Evolutionary conservation across 805 yeast genomes (phyloP), one percentile per base, ranked within the genome.

Genomic region (Myxozyma neglecta): DNA sequence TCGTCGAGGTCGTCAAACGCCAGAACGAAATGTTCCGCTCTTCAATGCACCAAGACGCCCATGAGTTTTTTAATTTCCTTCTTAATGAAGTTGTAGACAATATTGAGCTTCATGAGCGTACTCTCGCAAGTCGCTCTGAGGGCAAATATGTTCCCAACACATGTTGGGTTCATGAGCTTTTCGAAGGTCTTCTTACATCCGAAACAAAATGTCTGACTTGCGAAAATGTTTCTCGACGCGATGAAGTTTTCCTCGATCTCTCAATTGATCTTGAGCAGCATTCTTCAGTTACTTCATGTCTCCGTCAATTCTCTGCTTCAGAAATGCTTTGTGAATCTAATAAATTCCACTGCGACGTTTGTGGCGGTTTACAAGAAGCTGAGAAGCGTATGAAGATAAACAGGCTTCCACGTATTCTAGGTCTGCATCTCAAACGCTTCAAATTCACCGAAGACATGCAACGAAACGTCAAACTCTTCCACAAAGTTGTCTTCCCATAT

Each of bases 11-110:
- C 56, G 77, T 93, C 59, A 93, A 91, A 73, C 83, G 83, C 58
- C 92, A 90, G 68, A 94, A 93, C 72, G 89, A 86, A 68, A 77
- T 93, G 70, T 94, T 94, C 74, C 80, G 96, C 64, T 87, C 90
- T 60, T 86, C 89, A 50, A 92, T 91, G 97, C 99, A 94, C 73
- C 99, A 94, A 73, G 99, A 94, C 78, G 97, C 99, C 6, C 99
- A 94, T 75, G 99, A 94, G 75, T 94, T 94, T 75, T 81, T 92
- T 71, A 93, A 92, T 73, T 92, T 89, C 71, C 74, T 92, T 67
- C 78, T 94, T 53, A 94, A 94, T 73, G 91, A 89, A 65, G 80
- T 88, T 18, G 78, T 88, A 55, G 75, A 80, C 69, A 69, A 72
- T 34, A 75, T 80, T 42, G 82, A 80, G 59, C 61, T 37, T 10